phyloP scores from a whole-genome alignment of 441 rosid genomes.

The Pelargonium australe region DNA sequence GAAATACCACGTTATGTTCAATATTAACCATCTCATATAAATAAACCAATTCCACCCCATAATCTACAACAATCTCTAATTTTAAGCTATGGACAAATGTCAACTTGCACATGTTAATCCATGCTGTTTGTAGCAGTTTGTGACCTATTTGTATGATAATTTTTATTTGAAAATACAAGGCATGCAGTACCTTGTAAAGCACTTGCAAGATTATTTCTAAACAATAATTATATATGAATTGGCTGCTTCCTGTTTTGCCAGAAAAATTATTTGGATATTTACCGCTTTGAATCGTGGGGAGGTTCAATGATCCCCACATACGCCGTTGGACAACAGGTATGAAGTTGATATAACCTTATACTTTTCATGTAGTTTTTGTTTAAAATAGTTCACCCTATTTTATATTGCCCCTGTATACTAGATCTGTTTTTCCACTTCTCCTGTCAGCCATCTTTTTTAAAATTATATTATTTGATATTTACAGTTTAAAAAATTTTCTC shows the following conservation, averaged over 20 bases:
- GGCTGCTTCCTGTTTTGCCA: conserved; percentile 30
- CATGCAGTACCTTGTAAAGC: too few species aligned
- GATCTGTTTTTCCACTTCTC: neutral
- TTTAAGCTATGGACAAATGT: too few species aligned
- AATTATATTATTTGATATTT: neutral
- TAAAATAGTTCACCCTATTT: neutral
- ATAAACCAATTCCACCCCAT: too few species aligned
- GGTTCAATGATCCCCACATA: conserved; percentile 83
- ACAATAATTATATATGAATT: conserved; percentile 17
- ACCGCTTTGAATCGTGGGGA: conserved; percentile 95
- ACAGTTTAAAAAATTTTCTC: neutral
- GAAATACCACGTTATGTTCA: too few species aligned
- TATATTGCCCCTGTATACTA: neutral
- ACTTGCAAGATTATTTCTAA: too few species aligned
- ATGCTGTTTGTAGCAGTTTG: neutral
- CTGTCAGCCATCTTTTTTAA: conserved; percentile 5
- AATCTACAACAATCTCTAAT: too few species aligned
- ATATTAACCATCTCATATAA: too few species aligned
- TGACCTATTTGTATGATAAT: neutral
- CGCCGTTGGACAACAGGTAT: conserved; percentile 79
- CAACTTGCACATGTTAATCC: too few species aligned
- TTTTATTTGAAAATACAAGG: neutral
- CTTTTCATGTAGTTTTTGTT: neutral
- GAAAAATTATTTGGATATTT: conserved; percentile 94
- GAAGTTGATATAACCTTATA: conserved; percentile 15